Base-by-base conservation (phyloP, 2,329 filamentous ascomycete genomes). In the Fusarium mangiferae region DNA sequence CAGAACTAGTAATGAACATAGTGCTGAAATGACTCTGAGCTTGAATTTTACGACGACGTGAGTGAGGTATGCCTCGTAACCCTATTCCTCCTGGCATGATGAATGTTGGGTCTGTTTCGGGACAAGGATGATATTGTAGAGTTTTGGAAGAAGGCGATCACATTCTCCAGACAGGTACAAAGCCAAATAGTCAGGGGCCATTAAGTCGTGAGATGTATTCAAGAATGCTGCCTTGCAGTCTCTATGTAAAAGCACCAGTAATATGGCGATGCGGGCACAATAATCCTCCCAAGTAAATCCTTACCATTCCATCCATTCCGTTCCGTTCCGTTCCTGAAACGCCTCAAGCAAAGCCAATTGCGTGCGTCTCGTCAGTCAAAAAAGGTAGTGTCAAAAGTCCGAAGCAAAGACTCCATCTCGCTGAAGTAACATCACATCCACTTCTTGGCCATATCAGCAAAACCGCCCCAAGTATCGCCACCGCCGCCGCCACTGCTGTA, bases 361-460 rank as follows among this genome's bases (percentile, higher is more conserved):
- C 46, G 66, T 57, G 61, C 49, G 68, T 68, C 44, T 62, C 49
- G 24, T 59, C 54, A 46, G 26, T 28, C 44, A 28, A 46, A 66
- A 66, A 57, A 28, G 48, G 51, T 49, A 56, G 62, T 68, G 28
- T 52, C 38, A 49, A 48, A 38, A 44, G 26, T 33, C 15, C 38
- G 52, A 51, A 65, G 41, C 41, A 70, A 48, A 49, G 44, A 60
- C 36, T 57, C 58, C 68, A 46, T 60, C 30, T 63, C 46, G 48
- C 42, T 63, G 42, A 26, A 58, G 30, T 20, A 49, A 54, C 52
- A 61, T 63, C 78, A 85, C 57, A 84, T 83, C 73, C 86, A 87
- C 75, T 84, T 82, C 76, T 83, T 85, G 56, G 83, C 82, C 51
- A 86, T 79, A 39, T 79, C 79, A 48, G 78, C 78, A 60, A 86